Base-by-base conservation (phyloP, 352 stramenopile genomes). In the Sclerospora graminicola region DNA sequence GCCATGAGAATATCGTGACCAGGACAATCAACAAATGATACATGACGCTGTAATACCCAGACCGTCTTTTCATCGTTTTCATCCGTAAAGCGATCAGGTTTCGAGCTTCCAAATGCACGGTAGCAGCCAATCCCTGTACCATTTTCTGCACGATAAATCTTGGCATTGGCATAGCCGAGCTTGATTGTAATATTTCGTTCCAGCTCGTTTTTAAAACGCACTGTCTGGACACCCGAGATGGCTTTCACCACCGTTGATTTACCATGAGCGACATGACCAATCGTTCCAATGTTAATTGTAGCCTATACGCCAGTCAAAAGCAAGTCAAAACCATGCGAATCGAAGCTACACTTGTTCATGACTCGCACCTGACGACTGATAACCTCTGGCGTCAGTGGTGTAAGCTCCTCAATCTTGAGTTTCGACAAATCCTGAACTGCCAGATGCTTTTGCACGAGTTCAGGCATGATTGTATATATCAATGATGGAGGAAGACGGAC, bases 121-220 rank as follows among this genome's bases (percentile, higher is more conserved):
- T 95, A 97, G 57, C 74, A 88, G 41, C 80, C 80, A 34, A 89
- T 84, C 37, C 83, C 84, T 8, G 68, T 55, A 36, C 67, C 74
- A 43, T 85, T 89, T 55, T 93, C 82, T 8, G 78, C 79, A 46
- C 75, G 62, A 84, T 98, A 99, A 69, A 99, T 98, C 79, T 99
- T 99, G 40, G 97, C 97, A 67, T 99, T 99, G 44, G 97, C 97
- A 66, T 99, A 99, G 44, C 97, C 97, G n/a, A 99, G 79, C 78
- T 99, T 99, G 80, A 99, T 99, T 44, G 97, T 99, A 68, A 99
- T 99, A 81, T 99, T 99, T 60, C 96, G 90, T 68, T 98, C 96
- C 53, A 99, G 69, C 66, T 99, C 97, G 69, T 98, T 99, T 73
- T 98, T 98, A 65, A 97, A 98, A 24, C 91, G 90, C 37, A 98